Conservation (phyloP, 169 alveolate species). For the Plasmodium malariae region DNA sequence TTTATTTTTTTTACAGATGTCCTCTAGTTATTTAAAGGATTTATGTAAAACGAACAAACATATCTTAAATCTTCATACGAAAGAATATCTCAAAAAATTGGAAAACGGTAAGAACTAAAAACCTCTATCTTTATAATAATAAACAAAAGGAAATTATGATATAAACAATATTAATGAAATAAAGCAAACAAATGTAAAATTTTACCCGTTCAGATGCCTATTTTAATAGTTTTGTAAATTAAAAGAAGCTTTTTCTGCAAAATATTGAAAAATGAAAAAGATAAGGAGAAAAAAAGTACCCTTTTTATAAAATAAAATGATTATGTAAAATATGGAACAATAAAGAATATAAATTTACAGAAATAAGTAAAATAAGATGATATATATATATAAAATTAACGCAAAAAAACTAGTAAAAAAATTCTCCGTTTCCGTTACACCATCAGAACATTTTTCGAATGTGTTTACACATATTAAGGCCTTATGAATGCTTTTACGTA, state of each 20-base stretch:
- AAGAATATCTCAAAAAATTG: constrained; percentile 29
- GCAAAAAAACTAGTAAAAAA: no score
- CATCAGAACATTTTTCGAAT: no score
- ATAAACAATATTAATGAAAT: background rate
- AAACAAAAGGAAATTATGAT: background rate
- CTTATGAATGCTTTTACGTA: no score
- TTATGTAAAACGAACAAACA: constrained; percentile 4
- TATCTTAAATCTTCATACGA: constrained; percentile 14
- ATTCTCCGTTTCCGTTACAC: no score
- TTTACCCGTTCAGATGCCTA: constrained; percentile 14
- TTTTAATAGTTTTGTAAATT: constrained; percentile 13
- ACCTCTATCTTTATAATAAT: no score
- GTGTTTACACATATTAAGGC: no score
- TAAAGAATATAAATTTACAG: no score
- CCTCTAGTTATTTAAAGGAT: constrained; percentile 16
- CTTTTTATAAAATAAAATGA: constrained; percentile 3
- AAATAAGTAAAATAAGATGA: no score
- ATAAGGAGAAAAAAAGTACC: background rate
- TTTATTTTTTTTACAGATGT: constrained; percentile 15
- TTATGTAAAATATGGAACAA: no score
- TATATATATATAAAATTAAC: no score
- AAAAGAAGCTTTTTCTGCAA: constrained; percentile 4
- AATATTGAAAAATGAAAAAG: background rate
- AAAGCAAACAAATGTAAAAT: background rate
- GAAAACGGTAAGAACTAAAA: constrained; percentile 38